Evolutionary conservation across 768 basidiomycete species (phyloP).

Genomic region (Suillus clintonianus): DNA sequence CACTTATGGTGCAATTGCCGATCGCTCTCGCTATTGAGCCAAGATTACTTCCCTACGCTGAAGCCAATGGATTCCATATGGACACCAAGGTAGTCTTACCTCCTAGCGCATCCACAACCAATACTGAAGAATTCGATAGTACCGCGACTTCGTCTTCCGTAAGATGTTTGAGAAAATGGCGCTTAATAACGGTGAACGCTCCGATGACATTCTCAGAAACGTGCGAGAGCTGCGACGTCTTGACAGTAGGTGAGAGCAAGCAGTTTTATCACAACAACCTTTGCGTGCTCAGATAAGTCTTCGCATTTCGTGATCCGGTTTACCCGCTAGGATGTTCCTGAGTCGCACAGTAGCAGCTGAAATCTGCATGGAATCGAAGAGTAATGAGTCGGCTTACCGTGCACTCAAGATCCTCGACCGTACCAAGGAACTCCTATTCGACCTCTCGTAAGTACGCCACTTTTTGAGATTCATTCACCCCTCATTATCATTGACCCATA

Average conservation of each 20-base stretch:
- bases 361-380: constrained; percentile 78
- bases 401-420: constrained; percentile 71
- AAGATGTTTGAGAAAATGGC: constrained; percentile 74
- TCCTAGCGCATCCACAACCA: constrained; percentile 1
- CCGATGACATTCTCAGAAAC: constrained; percentile 67
- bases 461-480: not conserved
- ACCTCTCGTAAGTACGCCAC: constrained; percentile 53
- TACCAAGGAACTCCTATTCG: constrained; percentile 65
- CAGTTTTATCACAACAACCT: not conserved
- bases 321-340: constrained; percentile 66
- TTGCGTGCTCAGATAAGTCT: constrained; percentile 8
- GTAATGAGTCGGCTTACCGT: constrained; percentile 66
- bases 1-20: constrained; percentile 76
- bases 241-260: constrained; percentile 56
- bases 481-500: constrained; percentile 9
- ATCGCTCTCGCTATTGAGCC: constrained; percentile 78
- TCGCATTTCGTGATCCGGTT: not conserved
- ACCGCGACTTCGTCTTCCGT: constrained; percentile 84
- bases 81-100: constrained; percentile 60
- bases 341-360: constrained; percentile 83
- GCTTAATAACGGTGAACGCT: constrained; percentile 49
- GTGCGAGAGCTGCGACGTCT: constrained; percentile 72
- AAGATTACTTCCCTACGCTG: constrained; percentile 68
- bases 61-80: constrained; percentile 75
- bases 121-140: constrained; percentile 40